Percentiles rank a stretch among this genome's conserved stretches.
Conservation (phyloP, 345 rosid genomes). For the Sisymbrium irio region DNA sequence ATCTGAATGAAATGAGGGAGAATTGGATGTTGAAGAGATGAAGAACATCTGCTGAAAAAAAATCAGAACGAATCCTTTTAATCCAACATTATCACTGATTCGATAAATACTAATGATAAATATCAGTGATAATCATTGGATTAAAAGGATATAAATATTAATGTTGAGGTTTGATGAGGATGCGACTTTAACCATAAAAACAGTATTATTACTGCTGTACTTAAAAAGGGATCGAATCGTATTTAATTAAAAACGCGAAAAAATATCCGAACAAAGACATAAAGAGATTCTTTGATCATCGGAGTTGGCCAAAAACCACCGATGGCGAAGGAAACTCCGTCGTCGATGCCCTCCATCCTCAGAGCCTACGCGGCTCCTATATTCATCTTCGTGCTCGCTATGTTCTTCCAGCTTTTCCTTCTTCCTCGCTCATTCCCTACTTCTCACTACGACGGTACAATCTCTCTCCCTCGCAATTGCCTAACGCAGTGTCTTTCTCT, state of each 20-base stretch:
- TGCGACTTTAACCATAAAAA: background rate
- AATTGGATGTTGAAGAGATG: too few species aligned
- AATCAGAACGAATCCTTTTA: too few species aligned
- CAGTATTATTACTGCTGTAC: background rate
- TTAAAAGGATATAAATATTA: background rate
- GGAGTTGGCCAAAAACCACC: background rate
- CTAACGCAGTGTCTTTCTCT: background rate
- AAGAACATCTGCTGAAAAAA: too few species aligned
- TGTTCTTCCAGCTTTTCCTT: constrained; percentile 74
- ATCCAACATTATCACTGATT: too few species aligned
- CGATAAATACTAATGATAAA: too few species aligned
- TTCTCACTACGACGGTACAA: constrained; percentile 78
- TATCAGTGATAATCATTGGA: background rate
- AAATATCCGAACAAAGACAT: background rate
- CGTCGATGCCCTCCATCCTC: constrained; percentile 32
- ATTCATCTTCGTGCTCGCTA: constrained; percentile 50
- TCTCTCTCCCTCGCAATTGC: background rate
- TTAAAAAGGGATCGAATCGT: constrained; percentile 2
- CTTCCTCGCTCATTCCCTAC: constrained; percentile 75
- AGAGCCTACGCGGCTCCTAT: constrained; percentile 67
- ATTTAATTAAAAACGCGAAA: background rate
- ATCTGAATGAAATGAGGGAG: too few species aligned
- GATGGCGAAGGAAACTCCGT: constrained; percentile 41
- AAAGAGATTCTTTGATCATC: constrained; percentile 21
- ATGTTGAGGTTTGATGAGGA: background rate